Base-by-base conservation (phyloP, 129 eudicot species). In the Mikania micrantha region DNA sequence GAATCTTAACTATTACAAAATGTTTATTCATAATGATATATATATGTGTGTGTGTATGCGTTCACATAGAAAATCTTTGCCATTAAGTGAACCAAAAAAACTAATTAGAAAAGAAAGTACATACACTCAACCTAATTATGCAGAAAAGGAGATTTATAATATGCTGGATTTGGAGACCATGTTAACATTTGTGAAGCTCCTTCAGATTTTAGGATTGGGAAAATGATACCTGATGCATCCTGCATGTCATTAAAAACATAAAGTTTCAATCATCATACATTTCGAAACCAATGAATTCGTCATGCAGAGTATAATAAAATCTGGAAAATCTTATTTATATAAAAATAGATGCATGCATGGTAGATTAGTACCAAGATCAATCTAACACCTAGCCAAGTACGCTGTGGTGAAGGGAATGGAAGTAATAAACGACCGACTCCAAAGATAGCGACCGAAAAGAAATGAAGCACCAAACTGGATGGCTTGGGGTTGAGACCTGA, bases 401-500 rank as follows among this genome's bases (percentile, higher is more conserved):
- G 80, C 52, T 65, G 49, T 45, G 85, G 92, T 9, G 92, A 79
- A 54, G 92, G 92, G 69, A 65, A 73, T 41, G 87, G 87, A 47
- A 80, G 78, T 48, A 85, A 77, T 60, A 79, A 41, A 17, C 87
- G 85, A 22, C 87, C 91, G 66, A 80, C 85, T 17, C 81, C 83
- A 71, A 63, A 85, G 16, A 74, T 64, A 21, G 87, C 87, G 65
- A 82, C 81, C 0, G 83, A 79, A 71, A 82, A 82, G 74, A 79
- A 82, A 74, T 79, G 85, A 62, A 70, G 76, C 10, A 85, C 81
- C 67, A 85, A 75, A 71, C 72, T 79, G 4, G 73, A 57, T 20
- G 91, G 91, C 41, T 71, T 56, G 2, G 87, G 80, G 52, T 79
- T 85, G 24, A 85, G 79, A 39, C 91, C 85, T 2, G 91, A 82